Evolutionary conservation across 306 rosid genomes (phyloP).

Genomic region (Sindora glabra): DNA sequence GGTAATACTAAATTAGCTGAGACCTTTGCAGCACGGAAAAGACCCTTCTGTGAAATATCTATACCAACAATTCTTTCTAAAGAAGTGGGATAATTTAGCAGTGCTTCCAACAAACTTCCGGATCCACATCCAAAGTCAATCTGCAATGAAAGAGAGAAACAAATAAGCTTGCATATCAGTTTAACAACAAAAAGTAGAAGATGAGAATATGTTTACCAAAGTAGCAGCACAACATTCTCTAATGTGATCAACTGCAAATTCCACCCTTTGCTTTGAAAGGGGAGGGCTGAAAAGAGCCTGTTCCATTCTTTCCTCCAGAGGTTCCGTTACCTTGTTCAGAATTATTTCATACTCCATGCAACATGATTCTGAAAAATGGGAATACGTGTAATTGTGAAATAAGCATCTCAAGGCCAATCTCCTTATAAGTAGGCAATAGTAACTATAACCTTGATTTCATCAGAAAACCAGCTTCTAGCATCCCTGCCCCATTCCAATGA

Average conservation of each 20-base stretch:
- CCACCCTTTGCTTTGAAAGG: conserved; percentile 93
- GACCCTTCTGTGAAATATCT: conserved; percentile 83
- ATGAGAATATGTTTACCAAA: conserved; percentile 47
- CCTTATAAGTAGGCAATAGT: background rate
- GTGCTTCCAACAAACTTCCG: conserved; percentile 93
- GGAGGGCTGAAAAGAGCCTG: conserved; percentile 96
- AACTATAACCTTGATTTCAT: too few species aligned
- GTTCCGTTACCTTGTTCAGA: conserved; percentile 62
- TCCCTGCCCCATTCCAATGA: too few species aligned
- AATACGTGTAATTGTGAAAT: background rate
- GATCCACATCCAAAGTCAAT: conserved; percentile 99
- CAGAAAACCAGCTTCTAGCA: too few species aligned
- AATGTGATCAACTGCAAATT: conserved; percentile 75
- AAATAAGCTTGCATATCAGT: conserved; percentile 20
- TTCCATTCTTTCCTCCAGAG: conserved; percentile 95
- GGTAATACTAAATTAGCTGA: conserved; percentile 4
- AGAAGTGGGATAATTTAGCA: conserved; percentile 60
- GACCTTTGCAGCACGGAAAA: conserved; percentile 88
- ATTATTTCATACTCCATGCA: conserved; percentile 51
- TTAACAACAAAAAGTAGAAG: conserved; percentile 5
- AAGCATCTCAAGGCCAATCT: background rate
- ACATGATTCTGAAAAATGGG: conserved; percentile 43
- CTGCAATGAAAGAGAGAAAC: conserved; percentile 39
- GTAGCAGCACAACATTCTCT: conserved; percentile 57
- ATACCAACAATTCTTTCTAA: conserved; percentile 81